A percentile compares a stretch with the other conserved stretches of the same genome.
These are phyloP conservation scores for Lolium multiflorum DNA, from an alignment of 176 grass and related monocot species.

Conservation along the genomic window DNA sequence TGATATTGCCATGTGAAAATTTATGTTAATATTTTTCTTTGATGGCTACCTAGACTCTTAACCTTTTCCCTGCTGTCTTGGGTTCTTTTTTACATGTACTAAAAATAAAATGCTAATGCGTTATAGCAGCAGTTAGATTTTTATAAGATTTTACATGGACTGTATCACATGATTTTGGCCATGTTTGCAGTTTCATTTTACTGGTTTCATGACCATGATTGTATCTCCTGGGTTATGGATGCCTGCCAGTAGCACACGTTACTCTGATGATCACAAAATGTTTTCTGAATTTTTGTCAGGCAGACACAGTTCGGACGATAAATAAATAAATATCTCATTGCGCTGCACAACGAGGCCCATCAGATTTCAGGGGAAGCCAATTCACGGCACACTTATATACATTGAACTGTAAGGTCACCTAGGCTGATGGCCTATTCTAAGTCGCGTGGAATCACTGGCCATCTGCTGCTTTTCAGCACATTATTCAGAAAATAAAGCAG, in stretches of 20 bases:
- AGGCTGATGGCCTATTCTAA: background rate
- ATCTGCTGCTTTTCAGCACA: slow-evolving; percentile 26
- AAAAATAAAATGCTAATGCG: background rate
- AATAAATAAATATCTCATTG: slow-evolving; percentile 34
- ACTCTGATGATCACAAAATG: background rate
- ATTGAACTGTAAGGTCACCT: slow-evolving; percentile 13
- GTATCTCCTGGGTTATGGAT: background rate
- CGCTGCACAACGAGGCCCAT: no score
- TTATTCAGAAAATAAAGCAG: background rate
- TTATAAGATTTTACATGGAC: background rate
- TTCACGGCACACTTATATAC: slow-evolving; percentile 26
- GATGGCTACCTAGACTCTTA: background rate
- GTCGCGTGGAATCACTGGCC: slow-evolving; percentile 28
- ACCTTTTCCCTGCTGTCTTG: background rate
- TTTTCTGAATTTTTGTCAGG: background rate
- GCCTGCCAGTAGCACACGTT: background rate
- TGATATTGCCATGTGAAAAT: background rate
- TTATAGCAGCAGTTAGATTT: background rate
- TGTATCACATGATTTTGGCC: background rate
- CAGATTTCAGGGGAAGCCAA: background rate
- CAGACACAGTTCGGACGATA: background rate
- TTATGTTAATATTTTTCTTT: slow-evolving; percentile 10
- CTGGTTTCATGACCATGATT: background rate
- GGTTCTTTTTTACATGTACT: background rate
- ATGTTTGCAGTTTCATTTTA: background rate